Base-by-base conservation (phyloP, 257 asterid genomes). In the Gentiana macrophylla region DNA sequence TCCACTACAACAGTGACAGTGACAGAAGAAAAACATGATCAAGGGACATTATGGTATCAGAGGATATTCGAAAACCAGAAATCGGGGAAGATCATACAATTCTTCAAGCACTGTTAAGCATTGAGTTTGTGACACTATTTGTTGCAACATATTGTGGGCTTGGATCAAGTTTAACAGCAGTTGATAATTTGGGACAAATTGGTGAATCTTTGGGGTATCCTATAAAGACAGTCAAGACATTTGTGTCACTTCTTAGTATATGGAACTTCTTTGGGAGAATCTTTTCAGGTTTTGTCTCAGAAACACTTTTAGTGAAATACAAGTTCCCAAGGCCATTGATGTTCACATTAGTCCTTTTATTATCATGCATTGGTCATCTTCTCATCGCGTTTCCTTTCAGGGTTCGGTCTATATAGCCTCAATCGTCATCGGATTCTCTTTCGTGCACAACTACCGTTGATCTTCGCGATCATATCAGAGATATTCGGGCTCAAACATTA, bases 181-280 rank as follows among this genome's bases (percentile, higher is more conserved):
- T 67, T 5, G 77, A 72, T 5, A 72, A 72, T 33, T 38, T 72
- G 3, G 77, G 77, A 33, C 77, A 73, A 53, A 68, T 73, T 44
- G 78, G 78, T 4, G 79, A 73, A 13, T 73, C 79, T 4, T 46
- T 68, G 34, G 74, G 74, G 2, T 73, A 73, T 41, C 78, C 67
- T 13, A 12, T 59, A 0, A 49, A 50, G 0, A 68, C 74, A 1
- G 35, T 73, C 9, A 50, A 63, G 8, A 65, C 71, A 7, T 64
- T 73, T 35, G 79, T 73, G 32, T 73, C 79, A 3, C 54, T 73
- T 6, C 50, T 73, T 1, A 68, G 74, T 12, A 66, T 68, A 6
- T 68, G 74, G 74, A 68, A 68, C 50, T 73, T 60, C 49, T 73
- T 68, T 1, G 78, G 72, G 0, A 52, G 78, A 46, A 72, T 68